Percentiles rank a stretch among this genome's conserved stretches.
Conservation (phyloP, 2,329 filamentous ascomycete genomes). For the Fusarium siculi region DNA sequence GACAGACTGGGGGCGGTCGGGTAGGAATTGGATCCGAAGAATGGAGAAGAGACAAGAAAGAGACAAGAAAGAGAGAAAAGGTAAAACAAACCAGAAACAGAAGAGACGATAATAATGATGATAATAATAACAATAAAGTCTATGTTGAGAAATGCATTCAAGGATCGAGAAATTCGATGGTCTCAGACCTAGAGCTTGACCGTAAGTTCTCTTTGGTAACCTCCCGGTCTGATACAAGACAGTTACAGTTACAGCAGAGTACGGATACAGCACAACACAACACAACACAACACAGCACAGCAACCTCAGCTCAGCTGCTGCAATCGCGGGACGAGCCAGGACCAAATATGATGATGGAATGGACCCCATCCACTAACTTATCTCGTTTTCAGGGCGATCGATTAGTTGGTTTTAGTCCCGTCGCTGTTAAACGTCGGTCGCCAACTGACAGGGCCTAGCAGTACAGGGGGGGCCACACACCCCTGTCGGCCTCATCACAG, state of each 20-base stretch:
- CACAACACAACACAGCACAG: background rate
- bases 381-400: conserved; percentile 28
- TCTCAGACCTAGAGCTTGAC: conserved; percentile 28
- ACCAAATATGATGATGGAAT: conserved; percentile 4
- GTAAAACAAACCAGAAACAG: conserved; percentile 13
- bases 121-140: background rate
- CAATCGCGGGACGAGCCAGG: background rate
- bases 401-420: conserved; percentile 10
- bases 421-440: background rate
- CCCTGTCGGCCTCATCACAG: conserved; percentile 9
- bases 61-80: background rate
- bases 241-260: background rate
- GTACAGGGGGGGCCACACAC: background rate
- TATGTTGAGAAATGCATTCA: conserved; percentile 28
- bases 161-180: conserved; percentile 3
- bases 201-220: conserved; percentile 19
- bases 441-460: conserved; percentile 14
- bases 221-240: background rate
- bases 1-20: conserved; percentile 14
- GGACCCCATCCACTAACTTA: background rate
- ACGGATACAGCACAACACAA: background rate
- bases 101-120: background rate
- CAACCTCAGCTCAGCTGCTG: background rate
- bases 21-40: conserved; percentile 20
- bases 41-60: conserved; percentile 8